phyloP scores from a whole-genome alignment of 1,139 yeast genomes.

The Hemisphaericaspora xylofermentans region DNA sequence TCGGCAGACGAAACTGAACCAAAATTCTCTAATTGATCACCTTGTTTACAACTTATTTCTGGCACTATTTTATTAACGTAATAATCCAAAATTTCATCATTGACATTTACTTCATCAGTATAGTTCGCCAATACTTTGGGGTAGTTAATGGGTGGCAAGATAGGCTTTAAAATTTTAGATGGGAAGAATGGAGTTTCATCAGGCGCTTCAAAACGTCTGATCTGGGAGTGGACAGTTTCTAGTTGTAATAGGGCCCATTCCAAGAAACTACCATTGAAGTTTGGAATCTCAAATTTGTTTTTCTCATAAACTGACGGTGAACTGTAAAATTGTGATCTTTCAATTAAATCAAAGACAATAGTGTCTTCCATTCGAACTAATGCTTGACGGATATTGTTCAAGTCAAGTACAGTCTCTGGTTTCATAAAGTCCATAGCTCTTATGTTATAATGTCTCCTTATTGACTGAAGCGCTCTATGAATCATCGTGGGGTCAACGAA shows the following conservation, averaged over 20 bases:
- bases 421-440: conserved; percentile 75
- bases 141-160: conserved; percentile 76
- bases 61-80: conserved; percentile 78
- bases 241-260: conserved; percentile 81
- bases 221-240: conserved; percentile 78
- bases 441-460: background rate
- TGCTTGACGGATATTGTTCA: conserved; percentile 79
- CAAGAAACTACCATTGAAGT: conserved; percentile 76
- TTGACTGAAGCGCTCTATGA: background rate
- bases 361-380: conserved; percentile 95
- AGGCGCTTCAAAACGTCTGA: conserved; percentile 90
- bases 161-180: conserved; percentile 56
- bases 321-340: conserved; percentile 82
- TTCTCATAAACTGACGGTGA: conserved; percentile 73
- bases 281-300: conserved; percentile 59
- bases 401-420: conserved; percentile 79
- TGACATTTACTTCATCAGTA: conserved; percentile 74
- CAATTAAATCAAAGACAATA: conserved; percentile 87
- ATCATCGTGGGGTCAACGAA: background rate
- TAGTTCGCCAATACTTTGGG: conserved; percentile 77
- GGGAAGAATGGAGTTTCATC: conserved; percentile 95
- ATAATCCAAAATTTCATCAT: conserved; percentile 60
- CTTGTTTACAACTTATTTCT: conserved; percentile 60
- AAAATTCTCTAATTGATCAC: conserved; percentile 80
- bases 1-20: conserved; percentile 88